A percentile compares a stretch with the other conserved stretches of the same genome.
phyloP scores from a whole-genome alignment of 2,329 filamentous ascomycete species.

The Ploettnerulaceae sp. region DNA sequence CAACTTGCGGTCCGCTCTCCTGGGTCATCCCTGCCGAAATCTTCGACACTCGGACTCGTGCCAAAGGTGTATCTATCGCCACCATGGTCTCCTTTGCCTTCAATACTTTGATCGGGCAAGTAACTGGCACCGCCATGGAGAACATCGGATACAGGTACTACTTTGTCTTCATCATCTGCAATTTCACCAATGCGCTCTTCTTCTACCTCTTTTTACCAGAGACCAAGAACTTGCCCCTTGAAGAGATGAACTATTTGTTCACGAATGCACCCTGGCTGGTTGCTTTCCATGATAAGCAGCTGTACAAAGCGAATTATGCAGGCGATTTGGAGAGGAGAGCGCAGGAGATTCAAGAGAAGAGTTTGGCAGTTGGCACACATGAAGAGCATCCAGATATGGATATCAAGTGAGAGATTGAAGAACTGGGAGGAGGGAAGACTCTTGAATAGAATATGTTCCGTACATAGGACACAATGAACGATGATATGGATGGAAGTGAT shows the following conservation, averaged over 20 bases:
- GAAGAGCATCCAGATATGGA: conserved; percentile 5
- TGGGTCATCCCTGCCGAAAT: conserved; percentile 57
- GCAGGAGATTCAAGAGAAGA: conserved; percentile 52
- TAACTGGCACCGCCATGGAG: conserved; percentile 52
- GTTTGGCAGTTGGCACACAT: conserved; percentile 18
- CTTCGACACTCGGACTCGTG: conserved; percentile 53
- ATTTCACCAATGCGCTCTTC: conserved; percentile 40
- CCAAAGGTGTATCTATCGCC: conserved; percentile 58
- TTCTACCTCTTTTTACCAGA: conserved; percentile 34
- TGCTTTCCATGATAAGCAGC: conserved; percentile 48
- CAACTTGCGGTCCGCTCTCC: conserved; percentile 49
- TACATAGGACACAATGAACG: neutral
- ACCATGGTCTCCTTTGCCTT: conserved; percentile 54
- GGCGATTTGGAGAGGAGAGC: conserved; percentile 56
- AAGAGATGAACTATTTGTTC: conserved; percentile 38
- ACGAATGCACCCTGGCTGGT: conserved; percentile 55
- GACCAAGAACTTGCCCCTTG: conserved; percentile 33
- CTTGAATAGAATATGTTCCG: neutral
- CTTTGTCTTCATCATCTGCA: conserved; percentile 43
- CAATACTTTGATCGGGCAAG: conserved; percentile 50
- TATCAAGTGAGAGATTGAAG: neutral
- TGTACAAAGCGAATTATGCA: conserved; percentile 42
- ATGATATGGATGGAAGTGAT: neutral
- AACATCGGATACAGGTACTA: conserved; percentile 41
- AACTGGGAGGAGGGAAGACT: neutral